Conservation (phyloP, 306 rosid genomes). For the Trichosanthes truncata region DNA sequence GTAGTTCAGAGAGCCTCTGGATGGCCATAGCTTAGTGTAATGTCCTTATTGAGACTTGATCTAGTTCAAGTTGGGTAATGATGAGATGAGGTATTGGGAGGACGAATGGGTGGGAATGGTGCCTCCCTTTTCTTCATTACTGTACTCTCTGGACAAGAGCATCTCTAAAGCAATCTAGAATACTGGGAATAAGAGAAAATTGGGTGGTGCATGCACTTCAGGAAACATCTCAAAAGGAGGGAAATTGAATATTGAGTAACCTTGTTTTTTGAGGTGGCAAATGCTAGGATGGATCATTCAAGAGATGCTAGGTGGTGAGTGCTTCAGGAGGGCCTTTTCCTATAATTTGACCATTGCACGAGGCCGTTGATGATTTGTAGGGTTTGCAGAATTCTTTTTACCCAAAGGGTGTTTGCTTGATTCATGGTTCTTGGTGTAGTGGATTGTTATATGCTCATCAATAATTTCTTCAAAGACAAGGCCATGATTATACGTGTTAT, state of each 20-base stretch:
- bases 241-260: not conserved
- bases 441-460: not conserved
- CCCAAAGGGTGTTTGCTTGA: not conserved
- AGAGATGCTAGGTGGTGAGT: not conserved
- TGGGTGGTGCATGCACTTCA: not conserved
- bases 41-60: not conserved
- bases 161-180: not conserved
- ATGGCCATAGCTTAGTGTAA: not conserved
- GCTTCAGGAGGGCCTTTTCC: not conserved
- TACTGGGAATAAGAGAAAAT: not conserved
- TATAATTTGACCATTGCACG: not conserved
- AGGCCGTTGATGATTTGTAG: not conserved
- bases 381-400: not conserved
- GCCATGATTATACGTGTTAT: not conserved
- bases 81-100: not conserved
- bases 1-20: not conserved
- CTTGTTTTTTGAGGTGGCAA: not conserved
- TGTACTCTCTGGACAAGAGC: not conserved
- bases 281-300: not conserved
- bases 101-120: not conserved
- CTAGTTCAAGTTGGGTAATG: not conserved
- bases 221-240: not conserved
- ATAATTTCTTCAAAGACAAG: conserved; percentile 1
- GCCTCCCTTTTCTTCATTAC: not conserved
- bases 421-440: not conserved